Conservation (phyloP, 495 filamentous ascomycete genomes). For the Penicillium odoratum region DNA sequence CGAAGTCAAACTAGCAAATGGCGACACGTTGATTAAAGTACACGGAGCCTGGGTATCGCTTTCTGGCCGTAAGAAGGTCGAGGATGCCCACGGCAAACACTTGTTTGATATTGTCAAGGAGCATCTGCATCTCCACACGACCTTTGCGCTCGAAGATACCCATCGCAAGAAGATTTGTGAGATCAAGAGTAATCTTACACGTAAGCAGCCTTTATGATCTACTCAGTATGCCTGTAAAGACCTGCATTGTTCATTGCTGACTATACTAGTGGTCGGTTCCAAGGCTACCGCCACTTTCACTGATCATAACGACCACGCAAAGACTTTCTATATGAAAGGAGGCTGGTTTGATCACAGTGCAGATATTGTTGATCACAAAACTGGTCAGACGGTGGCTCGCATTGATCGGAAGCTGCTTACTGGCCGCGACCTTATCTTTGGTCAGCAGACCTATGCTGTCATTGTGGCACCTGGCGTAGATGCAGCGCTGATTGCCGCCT, state of each 20-base stretch:
- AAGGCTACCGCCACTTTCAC: slow-evolving; percentile 34
- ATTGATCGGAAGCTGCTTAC: slow-evolving; percentile 58
- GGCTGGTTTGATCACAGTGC: slow-evolving; percentile 30
- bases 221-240: too few relatives aligned
- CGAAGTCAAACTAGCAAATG: slow-evolving; percentile 47
- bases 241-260: background rate
- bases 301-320: slow-evolving; percentile 15
- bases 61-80: slow-evolving; percentile 48
- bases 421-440: slow-evolving; percentile 52
- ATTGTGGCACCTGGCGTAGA: slow-evolving; percentile 61
- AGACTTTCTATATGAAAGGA: slow-evolving; percentile 27
- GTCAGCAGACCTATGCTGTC: slow-evolving; percentile 60
- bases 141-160: slow-evolving; percentile 43
- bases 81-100: slow-evolving; percentile 44
- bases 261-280: slow-evolving; percentile 28
- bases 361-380: slow-evolving; percentile 39
- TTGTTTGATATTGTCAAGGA: slow-evolving; percentile 56
- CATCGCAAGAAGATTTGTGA: slow-evolving; percentile 45
- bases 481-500: slow-evolving; percentile 56
- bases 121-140: slow-evolving; percentile 49
- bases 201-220: slow-evolving; percentile 32
- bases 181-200: slow-evolving; percentile 48
- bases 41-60: slow-evolving; percentile 45
- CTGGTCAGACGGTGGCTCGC: slow-evolving; percentile 45
- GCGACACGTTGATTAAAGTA: slow-evolving; percentile 51